Conservation (phyloP, 257 asterid species). For the Nicotiana otophora region DNA sequence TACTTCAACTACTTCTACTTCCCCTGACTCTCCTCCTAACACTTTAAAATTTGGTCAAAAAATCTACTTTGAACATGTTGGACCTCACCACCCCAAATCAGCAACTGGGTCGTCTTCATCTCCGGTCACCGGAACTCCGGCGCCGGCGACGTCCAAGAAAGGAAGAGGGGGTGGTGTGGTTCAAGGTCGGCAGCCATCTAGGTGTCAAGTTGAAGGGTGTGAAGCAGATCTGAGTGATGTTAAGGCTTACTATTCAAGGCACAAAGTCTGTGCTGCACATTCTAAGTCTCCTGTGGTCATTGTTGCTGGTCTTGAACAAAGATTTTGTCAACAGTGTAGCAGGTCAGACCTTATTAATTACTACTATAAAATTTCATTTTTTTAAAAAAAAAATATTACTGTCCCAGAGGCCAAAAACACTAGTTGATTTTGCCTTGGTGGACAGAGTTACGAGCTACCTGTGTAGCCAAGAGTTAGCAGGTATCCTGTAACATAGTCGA, state of each 20-base stretch:
- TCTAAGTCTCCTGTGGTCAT: constrained; percentile 71
- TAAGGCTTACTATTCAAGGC: constrained; percentile 89
- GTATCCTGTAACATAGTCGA: too few relatives aligned
- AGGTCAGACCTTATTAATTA: constrained; percentile 23
- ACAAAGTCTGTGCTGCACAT: constrained; percentile 80
- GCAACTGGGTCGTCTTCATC: constrained; percentile 8
- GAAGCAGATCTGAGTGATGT: constrained; percentile 84
- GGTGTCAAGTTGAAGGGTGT: constrained; percentile 95
- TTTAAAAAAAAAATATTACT: too few relatives aligned
- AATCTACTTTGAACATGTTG: constrained; percentile 65
- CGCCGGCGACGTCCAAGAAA: constrained; percentile 53
- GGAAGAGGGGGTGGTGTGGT: constrained; percentile 46
- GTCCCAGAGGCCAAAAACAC: too few relatives aligned
- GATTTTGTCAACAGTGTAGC: constrained; percentile 99
- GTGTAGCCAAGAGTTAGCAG: too few relatives aligned
- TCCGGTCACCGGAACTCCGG: constrained; percentile 22
- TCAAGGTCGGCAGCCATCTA: constrained; percentile 57
- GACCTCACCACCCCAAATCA: constrained; percentile 19
- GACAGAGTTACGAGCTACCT: too few relatives aligned
- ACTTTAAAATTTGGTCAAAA: constrained; percentile 75
- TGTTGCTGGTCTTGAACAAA: constrained; percentile 81
- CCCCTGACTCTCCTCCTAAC: constrained; percentile 41
- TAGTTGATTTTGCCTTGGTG: too few relatives aligned
- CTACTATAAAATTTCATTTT: too few relatives aligned
- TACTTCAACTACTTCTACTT: constrained; percentile 32